Conservation (phyloP, 2,329 filamentous ascomycete species). For the Aspergillus versicolor region DNA sequence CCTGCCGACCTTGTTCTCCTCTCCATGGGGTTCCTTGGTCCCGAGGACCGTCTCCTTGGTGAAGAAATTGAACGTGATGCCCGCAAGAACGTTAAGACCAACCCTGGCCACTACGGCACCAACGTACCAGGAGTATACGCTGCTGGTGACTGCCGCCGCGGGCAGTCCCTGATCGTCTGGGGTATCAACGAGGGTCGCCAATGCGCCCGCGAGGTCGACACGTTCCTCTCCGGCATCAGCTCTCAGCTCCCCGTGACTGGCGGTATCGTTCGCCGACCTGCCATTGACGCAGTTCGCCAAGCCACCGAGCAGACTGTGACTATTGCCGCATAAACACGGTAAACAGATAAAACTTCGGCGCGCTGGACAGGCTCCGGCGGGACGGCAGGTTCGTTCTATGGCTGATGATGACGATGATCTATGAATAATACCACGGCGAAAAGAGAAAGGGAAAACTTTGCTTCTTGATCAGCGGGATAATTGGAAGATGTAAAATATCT, state of each 20-base stretch:
- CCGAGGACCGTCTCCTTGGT: conserved; percentile 82
- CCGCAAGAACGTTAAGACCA: conserved; percentile 95
- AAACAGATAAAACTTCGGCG: conserved; percentile 3
- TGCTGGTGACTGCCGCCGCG: conserved; percentile 90
- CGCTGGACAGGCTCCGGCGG: conserved; percentile 14
- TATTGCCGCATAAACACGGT: conserved; percentile 28
- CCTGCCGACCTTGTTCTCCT: conserved; percentile 89
- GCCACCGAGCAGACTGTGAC: conserved; percentile 26
- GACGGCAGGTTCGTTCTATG: conserved; percentile 7
- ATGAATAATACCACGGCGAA: conserved; percentile 14
- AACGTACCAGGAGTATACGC: conserved; percentile 88
- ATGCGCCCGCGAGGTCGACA: conserved; percentile 86
- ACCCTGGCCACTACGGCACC: conserved; percentile 81
- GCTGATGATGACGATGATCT: conserved; percentile 19
- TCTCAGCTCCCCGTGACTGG: conserved; percentile 85
- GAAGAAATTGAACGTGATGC: conserved; percentile 87
- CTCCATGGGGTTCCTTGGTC: conserved; percentile 96
- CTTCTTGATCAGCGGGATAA: conserved; percentile 1
- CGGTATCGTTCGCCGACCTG: conserved; percentile 84
- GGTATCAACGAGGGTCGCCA: conserved; percentile 97
- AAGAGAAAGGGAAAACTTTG: conserved; percentile 10
- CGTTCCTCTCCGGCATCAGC: conserved; percentile 73
- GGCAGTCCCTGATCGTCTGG: conserved; percentile 95
- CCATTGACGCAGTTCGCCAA: conserved; percentile 43
- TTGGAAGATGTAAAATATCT: background rate